Base-by-base conservation (phyloP, 345 rosid genomes). In the Aquilaria sinensis region DNA sequence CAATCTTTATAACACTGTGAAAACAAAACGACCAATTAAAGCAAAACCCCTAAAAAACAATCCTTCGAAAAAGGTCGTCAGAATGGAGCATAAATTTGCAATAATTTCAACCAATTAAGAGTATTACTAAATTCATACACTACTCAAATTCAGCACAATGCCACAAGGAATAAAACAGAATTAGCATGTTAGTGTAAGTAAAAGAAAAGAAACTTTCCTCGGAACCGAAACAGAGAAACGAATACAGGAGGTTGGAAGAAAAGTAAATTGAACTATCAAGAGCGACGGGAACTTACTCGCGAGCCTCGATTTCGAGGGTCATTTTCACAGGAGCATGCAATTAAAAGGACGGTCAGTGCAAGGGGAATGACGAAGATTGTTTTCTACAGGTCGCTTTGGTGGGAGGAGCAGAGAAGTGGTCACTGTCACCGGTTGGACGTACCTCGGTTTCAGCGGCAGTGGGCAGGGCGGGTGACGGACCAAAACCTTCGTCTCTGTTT, bases 291-390 rank as follows among this genome's bases (percentile, higher is more conserved):
- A 61, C 96, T 78, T 74, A 93, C 98, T 93, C 98, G 64, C 96
- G 86, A 69, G 98, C 94, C 75, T 93, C 98, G 77, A 93, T 90
- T 83, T 93, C 98, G 41, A 87, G 75, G 55, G 89, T 80, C 96
- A 87, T 92, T 60, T 59, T 83, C 63, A 64, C n/a, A 2, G 62
- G 14, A 30, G 52, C 64, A 14, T 31, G 15, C 31, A 9, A 2
- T 10, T 16, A 59, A 23, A 8, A 57, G 5, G 16, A 34, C 30
- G 55, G 23, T 23, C 2, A 15, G 23, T 3, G n/a, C 2, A 30
- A 23, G 55, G 55, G 47, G 31, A 51, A 33, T 15, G 47, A 37
- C 8, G 5, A 37, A 37, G 43, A 5, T 37, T 37, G 43, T 37
- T 9, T 37, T 37, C 43, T 5, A 37, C 7, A 37, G 7, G 43